Base-by-base conservation (phyloP, 2,329 filamentous ascomycete species). In the Periglandula ipomoeae region DNA sequence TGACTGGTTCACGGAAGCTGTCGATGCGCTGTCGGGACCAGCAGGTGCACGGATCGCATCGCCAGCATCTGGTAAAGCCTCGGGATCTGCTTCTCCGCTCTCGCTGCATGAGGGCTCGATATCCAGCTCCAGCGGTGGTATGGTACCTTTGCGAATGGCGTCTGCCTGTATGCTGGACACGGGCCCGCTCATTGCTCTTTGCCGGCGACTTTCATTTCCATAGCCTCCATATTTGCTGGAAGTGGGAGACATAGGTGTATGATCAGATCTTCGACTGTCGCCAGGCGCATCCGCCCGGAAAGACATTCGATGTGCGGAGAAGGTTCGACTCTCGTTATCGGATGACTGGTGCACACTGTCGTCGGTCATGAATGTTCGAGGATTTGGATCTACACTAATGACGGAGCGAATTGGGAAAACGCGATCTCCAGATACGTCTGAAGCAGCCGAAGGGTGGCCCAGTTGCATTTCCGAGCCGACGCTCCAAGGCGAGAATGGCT, bases 331-430 rank as follows among this genome's bases (percentile, higher is more conserved):
- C 26, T 60, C 65, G 20, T 60, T 58, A 23, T 68, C 61, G 22
- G 64, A 59, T 52, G 58, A 45, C 39, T 63, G 59, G 7, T 64
- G 55, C 44, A 69, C 67, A 50, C 67, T 67, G n/a, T 69, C 67
- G 10, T 72, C 69, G 41, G 56, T 59, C 5, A 64, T 58, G 52
- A 59, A 73, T 68, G 66, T 64, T 45, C 55, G 56, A 44, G 64
- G 66, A n/a, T 51, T 48, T 6, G 79, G 78, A 56, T 87, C 82
- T 37, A 90, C 79, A 6, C 80, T 86, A 22, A 91, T 73, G 39
- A 87, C 82, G n/a, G 85, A 89, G 44, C 85, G 79, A 27, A 91
- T 85, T n/a, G 87, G 87, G 49, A 87, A 91, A 5, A 91, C 84
- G 48, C 85, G 77, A 58, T 90, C 75, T 27, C 64, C 62, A 24